Base-by-base conservation (phyloP, 805 yeast genomes). In the Wickerhamomyces chaumierensis region DNA sequence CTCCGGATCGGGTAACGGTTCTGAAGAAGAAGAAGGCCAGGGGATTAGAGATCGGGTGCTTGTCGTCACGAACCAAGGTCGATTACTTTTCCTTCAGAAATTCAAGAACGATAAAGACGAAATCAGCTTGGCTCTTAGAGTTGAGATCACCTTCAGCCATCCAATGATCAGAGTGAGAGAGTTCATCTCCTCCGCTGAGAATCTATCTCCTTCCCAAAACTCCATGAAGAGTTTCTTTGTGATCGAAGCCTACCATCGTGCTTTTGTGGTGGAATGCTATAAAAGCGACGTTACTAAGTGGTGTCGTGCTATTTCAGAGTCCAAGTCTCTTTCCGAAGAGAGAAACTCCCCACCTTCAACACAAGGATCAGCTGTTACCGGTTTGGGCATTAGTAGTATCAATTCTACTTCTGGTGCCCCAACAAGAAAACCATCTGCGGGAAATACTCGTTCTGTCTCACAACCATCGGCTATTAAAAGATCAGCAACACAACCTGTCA, bases 41-140 rank as follows among this genome's bases (percentile, higher is more conserved):
- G 13, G 60, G 79, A 0, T 75, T 1, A 68, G 68, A 51, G 90
- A 87, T 1, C 62, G 88, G 36, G 75, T 72, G 1, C 55, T 82
- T 42, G 51, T 81, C 1, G 73, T 81, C 43, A 53, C 48, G 46
- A 48, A 48, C 18, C 40, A 58, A 11, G 58, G 55, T 9, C 58
- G 29, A 25, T 13, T 25, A 13, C n/a, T 25, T 11, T 25, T 25
- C 29, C 29, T 25, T 25, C 29, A 25, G 12, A 8, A 14, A 5
- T 25, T 61, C 17, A 62, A 59, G 7, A 65, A 63, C 15, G 35
- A 16, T 4, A 42, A 43, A 15, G 38, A 36, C 5, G 14, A 21
- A 5, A 7, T 21, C 5, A 16, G 34, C 28, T 65, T 69, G 48
- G 71, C 70, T 41, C 50, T 78, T 34, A 61, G 68, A 15, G 62